Evolutionary conservation across 108 stramenopile genomes (phyloP), one percentile per base, ranked within the genome.

Genomic region (Schizochytrium sp.): DNA sequence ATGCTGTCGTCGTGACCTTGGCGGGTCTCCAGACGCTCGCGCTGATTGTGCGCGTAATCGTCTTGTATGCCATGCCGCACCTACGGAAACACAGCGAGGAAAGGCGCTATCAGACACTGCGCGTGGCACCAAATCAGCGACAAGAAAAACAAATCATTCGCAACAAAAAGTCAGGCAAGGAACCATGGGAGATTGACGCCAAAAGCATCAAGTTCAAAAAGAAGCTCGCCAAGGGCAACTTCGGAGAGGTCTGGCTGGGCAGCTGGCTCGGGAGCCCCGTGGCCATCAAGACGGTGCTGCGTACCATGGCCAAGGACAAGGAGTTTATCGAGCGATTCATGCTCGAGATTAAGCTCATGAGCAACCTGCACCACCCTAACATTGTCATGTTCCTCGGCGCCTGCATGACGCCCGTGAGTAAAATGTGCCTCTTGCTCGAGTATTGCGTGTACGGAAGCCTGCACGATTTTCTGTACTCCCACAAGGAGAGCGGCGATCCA

Each of bases 401-500:
- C 44, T 34, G 87, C 28, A 89, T 88, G 29, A 57, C 90, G 28
- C 90, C 90, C 6, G 43, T 48, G 60, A 76, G 72, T 55, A 87
- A 87, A 57, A 57, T 89, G 72, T 87, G 88, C 69, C 69, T 90
- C 53, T 25, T 90, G 29, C 69, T 88, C 58, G 88, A 90, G 43
- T 90, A 76, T 71, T 90, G 90, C 88, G 10, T 28, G 44, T 88
- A 90, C 44, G 90, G 90, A 18, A 87, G 87, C 72, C 53, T 90
- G 21, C 44, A 88, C 16, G 29, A 47, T 57, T 60, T 90, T 34
- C 44, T 87, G 60, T 23, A 25, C 63, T 76, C 71, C 19, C 58
- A 28, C 59, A 72, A 90, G 87, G 55, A 63, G 60, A 41, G 72
- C 55, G 19, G 57, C 8, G 53, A 57, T 21, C 87, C 53, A 12